Evolutionary conservation across 768 basidiomycete genomes (phyloP).

Genomic region (Pisolithus albus): DNA sequence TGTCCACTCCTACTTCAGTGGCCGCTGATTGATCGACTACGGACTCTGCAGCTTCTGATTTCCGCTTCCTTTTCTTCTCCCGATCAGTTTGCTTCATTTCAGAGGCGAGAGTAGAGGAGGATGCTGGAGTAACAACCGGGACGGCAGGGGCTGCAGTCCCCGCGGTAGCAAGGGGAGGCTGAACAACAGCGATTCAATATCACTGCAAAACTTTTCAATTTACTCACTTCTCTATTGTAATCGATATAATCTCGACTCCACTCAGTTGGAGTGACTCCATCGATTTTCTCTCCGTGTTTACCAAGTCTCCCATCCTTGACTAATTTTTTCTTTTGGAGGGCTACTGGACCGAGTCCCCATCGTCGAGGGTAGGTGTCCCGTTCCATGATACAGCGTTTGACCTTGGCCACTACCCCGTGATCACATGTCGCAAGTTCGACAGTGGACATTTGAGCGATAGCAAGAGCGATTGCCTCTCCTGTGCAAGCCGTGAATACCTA

Average conservation of each 20-base stretch:
- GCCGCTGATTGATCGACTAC: constrained; percentile 39
- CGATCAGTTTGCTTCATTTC: constrained; percentile 44
- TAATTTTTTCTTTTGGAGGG: constrained; percentile 96
- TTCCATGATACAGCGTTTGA: constrained; percentile 99
- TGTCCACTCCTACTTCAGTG: constrained; percentile 32
- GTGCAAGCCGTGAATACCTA: constrained; percentile 4
- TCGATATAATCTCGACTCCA: constrained; percentile 95
- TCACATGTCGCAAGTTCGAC: constrained; percentile 97
- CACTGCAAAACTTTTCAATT: constrained; percentile 14
- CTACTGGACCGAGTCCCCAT: constrained; percentile 98
- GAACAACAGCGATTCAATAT: constrained; percentile 20
- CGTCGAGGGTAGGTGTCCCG: constrained; percentile 96
- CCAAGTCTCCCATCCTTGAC: constrained; percentile 96
- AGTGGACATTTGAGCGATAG: constrained; percentile 96
- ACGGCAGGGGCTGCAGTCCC: constrained; percentile 17
- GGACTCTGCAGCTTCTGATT: constrained; percentile 48
- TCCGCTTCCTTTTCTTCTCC: constrained; percentile 84
- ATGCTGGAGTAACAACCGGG: constrained; percentile 21
- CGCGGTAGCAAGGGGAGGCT: constrained; percentile 33
- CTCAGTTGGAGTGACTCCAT: constrained; percentile 79
- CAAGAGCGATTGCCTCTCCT: constrained; percentile 93
- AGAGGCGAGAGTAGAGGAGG: constrained; percentile 28
- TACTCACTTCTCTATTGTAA: constrained; percentile 63
- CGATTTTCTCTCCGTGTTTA: constrained; percentile 87
- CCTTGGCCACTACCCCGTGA: constrained; percentile 97